phyloP scores from a whole-genome alignment of 2,329 filamentous ascomycete species.

The Alternaria angustiovoidea region DNA sequence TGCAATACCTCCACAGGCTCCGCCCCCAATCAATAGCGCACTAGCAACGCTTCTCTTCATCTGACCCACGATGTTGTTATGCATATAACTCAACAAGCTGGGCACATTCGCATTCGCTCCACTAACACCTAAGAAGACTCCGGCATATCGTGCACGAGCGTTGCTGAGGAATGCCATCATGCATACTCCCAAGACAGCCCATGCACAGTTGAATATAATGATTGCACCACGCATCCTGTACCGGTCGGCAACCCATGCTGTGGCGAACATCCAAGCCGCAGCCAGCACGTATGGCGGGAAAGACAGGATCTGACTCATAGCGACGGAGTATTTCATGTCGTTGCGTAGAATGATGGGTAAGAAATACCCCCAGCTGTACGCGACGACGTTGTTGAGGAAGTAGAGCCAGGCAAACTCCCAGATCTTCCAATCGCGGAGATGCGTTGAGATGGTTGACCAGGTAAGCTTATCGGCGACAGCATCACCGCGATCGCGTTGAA shows the following conservation, averaged over 20 bases:
- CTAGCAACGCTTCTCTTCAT: slow-evolving; percentile 37
- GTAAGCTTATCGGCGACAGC: slow-evolving; percentile 26
- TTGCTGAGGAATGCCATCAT: slow-evolving; percentile 54
- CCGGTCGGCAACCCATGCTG: slow-evolving; percentile 56
- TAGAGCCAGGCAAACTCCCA: slow-evolving; percentile 21
- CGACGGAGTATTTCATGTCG: slow-evolving; percentile 32
- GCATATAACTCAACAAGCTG: slow-evolving; percentile 27
- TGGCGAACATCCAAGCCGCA: slow-evolving; percentile 62
- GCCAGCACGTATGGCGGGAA: slow-evolving; percentile 64
- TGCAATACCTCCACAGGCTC: slow-evolving; percentile 30
- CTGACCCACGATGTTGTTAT: slow-evolving; percentile 37
- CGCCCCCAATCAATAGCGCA: slow-evolving; percentile 31
- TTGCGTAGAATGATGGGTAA: slow-evolving; percentile 27
- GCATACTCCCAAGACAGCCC: slow-evolving; percentile 63
- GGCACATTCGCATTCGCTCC: slow-evolving; percentile 30
- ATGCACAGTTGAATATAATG: slow-evolving; percentile 63
- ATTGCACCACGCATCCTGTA: slow-evolving; percentile 33
- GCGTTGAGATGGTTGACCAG: slow-evolving; percentile 6
- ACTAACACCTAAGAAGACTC: slow-evolving; percentile 27
- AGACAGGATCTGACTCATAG: slow-evolving; percentile 61
- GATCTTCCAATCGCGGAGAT: slow-evolving; percentile 29
- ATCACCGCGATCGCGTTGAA: slow-evolving; percentile 50
- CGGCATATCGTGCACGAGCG: slow-evolving; percentile 25
- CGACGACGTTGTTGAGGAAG: slow-evolving; percentile 21
- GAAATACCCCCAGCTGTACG: slow-evolving; percentile 27